phyloP scores from a whole-genome alignment of 495 filamentous ascomycete species.

The Talaromyces thailandensis region DNA sequence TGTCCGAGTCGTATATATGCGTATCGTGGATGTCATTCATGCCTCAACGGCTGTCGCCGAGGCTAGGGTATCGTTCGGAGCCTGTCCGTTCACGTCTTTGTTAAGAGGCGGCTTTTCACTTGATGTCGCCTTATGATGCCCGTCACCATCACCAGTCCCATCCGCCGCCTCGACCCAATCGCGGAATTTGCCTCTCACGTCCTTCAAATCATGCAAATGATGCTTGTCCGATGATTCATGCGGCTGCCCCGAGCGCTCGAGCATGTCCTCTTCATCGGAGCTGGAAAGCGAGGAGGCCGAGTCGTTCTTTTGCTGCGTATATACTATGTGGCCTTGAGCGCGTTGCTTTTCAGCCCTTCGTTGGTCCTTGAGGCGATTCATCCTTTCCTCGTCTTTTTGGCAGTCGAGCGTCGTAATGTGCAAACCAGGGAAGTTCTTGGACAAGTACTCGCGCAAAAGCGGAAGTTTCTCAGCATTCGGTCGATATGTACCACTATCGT shows the following conservation, averaged over 20 bases:
- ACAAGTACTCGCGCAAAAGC: slow-evolving; percentile 57
- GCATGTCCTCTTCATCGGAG: slow-evolving; percentile 66
- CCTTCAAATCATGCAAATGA: slow-evolving; percentile 30
- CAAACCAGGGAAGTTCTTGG: slow-evolving; percentile 63
- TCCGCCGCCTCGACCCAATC: slow-evolving; percentile 16
- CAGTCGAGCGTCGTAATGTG: slow-evolving; percentile 62
- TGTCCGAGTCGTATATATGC: neutral
- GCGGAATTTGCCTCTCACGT: slow-evolving; percentile 33
- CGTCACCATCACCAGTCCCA: neutral
- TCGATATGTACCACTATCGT: slow-evolving; percentile 88
- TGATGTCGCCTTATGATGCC: neutral
- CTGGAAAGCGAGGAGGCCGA: slow-evolving; percentile 51
- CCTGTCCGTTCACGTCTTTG: neutral
- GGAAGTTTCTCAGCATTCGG: slow-evolving; percentile 70
- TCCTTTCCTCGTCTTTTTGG: slow-evolving; percentile 51
- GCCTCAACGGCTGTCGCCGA: neutral
- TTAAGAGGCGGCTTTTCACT: neutral
- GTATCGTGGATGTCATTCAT: neutral
- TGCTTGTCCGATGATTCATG: slow-evolving; percentile 1
- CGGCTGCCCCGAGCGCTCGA: slow-evolving; percentile 36
- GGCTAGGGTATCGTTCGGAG: neutral
- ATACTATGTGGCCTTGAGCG: slow-evolving; percentile 51
- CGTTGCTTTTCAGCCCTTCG: slow-evolving; percentile 54
- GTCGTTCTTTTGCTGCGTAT: slow-evolving; percentile 53
- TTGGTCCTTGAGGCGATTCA: slow-evolving; percentile 52